A percentile compares a stretch with the other conserved stretches of the same genome.
phyloP scores from a whole-genome alignment of 140 eudicot species.

The Stevia rebaudiana region DNA sequence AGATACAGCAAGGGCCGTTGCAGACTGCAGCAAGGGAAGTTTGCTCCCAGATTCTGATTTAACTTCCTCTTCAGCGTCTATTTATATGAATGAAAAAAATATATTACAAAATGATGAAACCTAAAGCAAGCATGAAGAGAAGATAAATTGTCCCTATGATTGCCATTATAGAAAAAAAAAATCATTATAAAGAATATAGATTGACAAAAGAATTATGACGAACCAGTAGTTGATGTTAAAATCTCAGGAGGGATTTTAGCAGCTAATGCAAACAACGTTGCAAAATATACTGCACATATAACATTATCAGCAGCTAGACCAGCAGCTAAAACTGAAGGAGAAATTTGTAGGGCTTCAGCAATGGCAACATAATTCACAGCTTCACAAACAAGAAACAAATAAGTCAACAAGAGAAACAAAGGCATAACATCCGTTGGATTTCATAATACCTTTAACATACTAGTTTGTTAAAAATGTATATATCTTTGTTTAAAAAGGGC shows the following conservation, averaged over 20 bases:
- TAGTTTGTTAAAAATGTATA: background rate
- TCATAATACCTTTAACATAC: background rate
- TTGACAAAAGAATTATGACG: slow-evolving; percentile 14
- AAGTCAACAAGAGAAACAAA: slow-evolving; percentile 13
- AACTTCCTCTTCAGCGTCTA: slow-evolving; percentile 39
- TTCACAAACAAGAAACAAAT: slow-evolving; percentile 27
- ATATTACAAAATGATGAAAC: slow-evolving; percentile 2
- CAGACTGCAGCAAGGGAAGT: slow-evolving; percentile 59
- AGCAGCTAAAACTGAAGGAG: slow-evolving; percentile 80
- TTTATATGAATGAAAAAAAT: background rate
- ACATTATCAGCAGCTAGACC: slow-evolving; percentile 94
- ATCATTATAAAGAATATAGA: background rate
- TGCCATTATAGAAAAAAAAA: background rate
- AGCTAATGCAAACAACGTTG: slow-evolving; percentile 80
- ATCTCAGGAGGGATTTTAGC: slow-evolving; percentile 68
- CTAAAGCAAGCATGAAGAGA: background rate
- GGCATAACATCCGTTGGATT: slow-evolving; percentile 1
- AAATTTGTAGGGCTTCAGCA: slow-evolving; percentile 62
- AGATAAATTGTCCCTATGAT: background rate
- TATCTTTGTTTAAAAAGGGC: background rate
- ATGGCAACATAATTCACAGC: slow-evolving; percentile 96
- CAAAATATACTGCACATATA: slow-evolving; percentile 78
- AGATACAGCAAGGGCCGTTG: slow-evolving; percentile 71
- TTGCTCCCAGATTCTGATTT: slow-evolving; percentile 48
- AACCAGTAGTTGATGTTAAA: slow-evolving; percentile 41